A percentile compares a stretch with the other conserved stretches of the same genome.
These are phyloP conservation scores for Podospora pseudocomata DNA, from an alignment of 495 filamentous ascomycete species.

Conservation along the genomic window DNA sequence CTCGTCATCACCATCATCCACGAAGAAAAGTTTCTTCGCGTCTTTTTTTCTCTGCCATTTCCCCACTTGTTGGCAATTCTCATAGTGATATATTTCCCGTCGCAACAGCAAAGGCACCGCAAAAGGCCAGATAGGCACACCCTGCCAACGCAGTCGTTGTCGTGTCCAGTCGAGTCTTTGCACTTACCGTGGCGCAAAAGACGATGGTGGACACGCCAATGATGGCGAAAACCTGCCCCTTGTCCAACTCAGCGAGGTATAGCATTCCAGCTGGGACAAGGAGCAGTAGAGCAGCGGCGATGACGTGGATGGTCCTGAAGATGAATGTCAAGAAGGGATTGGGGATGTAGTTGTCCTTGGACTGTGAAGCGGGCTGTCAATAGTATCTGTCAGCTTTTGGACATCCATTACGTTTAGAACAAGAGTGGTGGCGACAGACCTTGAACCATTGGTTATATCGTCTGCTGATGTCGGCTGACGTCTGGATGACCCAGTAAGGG, in stretches of 20 bases:
- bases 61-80: too few relatives aligned
- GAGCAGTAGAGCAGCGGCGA: background rate
- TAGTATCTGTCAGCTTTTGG: background rate
- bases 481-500: background rate
- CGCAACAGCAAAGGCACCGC: conserved; percentile 2
- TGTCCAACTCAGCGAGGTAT: conserved; percentile 5
- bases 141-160: background rate
- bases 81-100: background rate
- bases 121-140: background rate
- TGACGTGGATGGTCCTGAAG: background rate
- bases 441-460: background rate
- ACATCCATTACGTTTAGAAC: background rate
- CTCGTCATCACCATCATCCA: background rate
- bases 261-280: conserved; percentile 11
- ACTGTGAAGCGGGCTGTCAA: background rate
- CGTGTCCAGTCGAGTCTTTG: background rate
- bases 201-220: conserved; percentile 9
- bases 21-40: background rate
- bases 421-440: background rate
- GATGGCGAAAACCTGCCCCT: conserved; percentile 4
- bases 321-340: background rate
- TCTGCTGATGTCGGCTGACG: background rate
- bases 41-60: too few relatives aligned
- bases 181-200: conserved; percentile 5
- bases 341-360: background rate